Evolutionary conservation across 805 yeast species (phyloP), one percentile per base, ranked within the genome.

Genomic region (Cyberlindnera nakhonratchasimensis): DNA sequence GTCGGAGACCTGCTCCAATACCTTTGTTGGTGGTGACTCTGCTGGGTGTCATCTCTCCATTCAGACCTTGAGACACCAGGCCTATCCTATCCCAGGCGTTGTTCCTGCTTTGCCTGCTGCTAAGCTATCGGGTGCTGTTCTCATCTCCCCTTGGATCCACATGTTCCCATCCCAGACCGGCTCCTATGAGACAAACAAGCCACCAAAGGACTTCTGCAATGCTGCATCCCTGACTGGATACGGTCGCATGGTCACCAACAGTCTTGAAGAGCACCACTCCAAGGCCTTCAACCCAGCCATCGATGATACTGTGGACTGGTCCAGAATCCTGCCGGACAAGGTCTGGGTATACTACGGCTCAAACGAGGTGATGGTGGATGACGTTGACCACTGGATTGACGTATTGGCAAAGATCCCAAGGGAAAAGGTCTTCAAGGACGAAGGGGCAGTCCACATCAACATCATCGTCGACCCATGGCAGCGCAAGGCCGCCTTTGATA

Each of bases 11-110:
- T 40, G 42, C n/a, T 34, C 47, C 40, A 42, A 53, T 28, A 37
- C 58, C 34, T 40, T 54, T 13, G 37, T 58, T 5, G 45, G 52
- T 14, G 66, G 67, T 14, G 67, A 63, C 38, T 61, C 65, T 12
- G 60, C 60, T 14, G 66, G 67, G 12, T 65, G 59, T 1, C 56
- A 57, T 32, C 43, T 62, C 20, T 47, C 52, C 2, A 34, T 58
- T 11, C 47, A 47, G 2, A 30, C 55, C 2, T n/a, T 43, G 25
- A 42, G 48, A 36, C 51, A 49, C 20, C 29, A 16, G 8, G 19
- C 21, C 8, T 13, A 29, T 18, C 48, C 53, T 28, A 5, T 31
- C 5, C 18, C 29, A 10, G 44, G 37, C 10, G 44, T 21, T 5
- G n/a, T 28, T 5, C 12, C 17, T 16, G 34, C 29, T 4, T 20